Evolutionary conservation across 495 filamentous ascomycete species (phyloP).

Genomic region (Neurospora sp.): DNA sequence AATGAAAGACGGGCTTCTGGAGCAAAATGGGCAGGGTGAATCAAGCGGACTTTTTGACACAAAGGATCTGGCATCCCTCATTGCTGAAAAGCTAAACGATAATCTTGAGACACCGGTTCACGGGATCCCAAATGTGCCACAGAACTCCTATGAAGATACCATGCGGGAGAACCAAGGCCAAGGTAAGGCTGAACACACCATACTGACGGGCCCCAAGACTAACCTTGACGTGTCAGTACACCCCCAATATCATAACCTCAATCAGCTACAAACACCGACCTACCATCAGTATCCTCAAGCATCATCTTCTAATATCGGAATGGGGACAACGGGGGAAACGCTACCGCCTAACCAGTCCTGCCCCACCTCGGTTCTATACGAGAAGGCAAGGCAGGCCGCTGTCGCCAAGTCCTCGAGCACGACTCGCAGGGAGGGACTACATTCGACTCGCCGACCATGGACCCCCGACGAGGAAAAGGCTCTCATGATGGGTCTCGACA

Average conservation of each 20-base stretch:
- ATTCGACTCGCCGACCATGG: conserved; percentile 84
- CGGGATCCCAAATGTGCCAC: conserved; percentile 8
- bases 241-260: conserved; percentile 12
- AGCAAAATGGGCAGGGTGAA: conserved; percentile 2
- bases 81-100: conserved; percentile 15
- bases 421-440: conserved; percentile 61
- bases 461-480: conserved; percentile 85
- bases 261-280: conserved; percentile 5
- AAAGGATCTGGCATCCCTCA: conserved; percentile 17
- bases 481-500: conserved; percentile 82
- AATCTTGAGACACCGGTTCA: conserved; percentile 3
- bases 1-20: conserved; percentile 4
- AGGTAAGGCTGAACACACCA: neutral
- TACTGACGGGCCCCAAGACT: conserved; percentile 9
- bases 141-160: neutral
- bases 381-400: conserved; percentile 71
- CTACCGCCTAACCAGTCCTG: conserved; percentile 62
- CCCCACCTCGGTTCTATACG: conserved; percentile 70
- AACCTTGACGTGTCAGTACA: conserved; percentile 1
- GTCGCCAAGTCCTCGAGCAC: conserved; percentile 69
- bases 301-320: neutral
- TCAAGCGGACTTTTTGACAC: conserved; percentile 3
- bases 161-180: neutral
- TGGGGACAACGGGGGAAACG: conserved; percentile 6
- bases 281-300: conserved; percentile 16